These are phyloP conservation scores for Fragaria nilgerrensis DNA, from an alignment of 306 rosid species.

Conservation along the genomic window DNA sequence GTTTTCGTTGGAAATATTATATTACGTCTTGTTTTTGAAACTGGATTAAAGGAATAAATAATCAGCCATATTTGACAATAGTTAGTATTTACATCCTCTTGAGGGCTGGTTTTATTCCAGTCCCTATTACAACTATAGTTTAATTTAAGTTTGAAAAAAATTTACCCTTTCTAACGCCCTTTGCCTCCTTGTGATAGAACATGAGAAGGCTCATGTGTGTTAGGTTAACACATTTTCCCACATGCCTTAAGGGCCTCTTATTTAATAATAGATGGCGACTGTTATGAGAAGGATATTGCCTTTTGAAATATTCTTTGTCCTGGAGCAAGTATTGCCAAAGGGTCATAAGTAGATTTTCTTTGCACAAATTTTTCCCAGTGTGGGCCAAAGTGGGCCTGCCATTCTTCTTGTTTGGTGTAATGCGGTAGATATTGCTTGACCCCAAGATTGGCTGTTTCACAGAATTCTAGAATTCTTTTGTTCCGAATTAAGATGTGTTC, in stretches of 20 bases:
- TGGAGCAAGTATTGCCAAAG: slow-evolving; percentile 81
- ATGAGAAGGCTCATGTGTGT: slow-evolving; percentile 20
- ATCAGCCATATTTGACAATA: slow-evolving; percentile 27
- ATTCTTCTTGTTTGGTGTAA: slow-evolving; percentile 63
- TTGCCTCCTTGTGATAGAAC: slow-evolving; percentile 21
- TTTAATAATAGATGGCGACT: slow-evolving; percentile 11
- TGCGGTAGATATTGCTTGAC: slow-evolving; percentile 89
- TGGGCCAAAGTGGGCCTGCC: slow-evolving; percentile 90
- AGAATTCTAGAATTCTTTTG: slow-evolving; percentile 73
- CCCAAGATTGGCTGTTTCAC: slow-evolving; percentile 69
- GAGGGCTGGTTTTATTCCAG: slow-evolving; percentile 25
- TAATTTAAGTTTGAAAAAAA: slow-evolving; percentile 22
- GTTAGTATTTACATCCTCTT: slow-evolving; percentile 39
- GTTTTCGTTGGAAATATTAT: slow-evolving; percentile 2
- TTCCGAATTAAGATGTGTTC: slow-evolving; percentile 79
- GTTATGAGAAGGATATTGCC: slow-evolving; percentile 51
- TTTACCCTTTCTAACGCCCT: slow-evolving; percentile 24
- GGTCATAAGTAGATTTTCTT: slow-evolving; percentile 83
- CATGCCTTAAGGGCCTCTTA: slow-evolving; percentile 26
- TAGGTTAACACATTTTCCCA: slow-evolving; percentile 28
- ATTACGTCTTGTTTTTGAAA: slow-evolving; percentile 17
- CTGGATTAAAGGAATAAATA: slow-evolving; percentile 25
- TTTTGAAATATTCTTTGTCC: slow-evolving; percentile 86
- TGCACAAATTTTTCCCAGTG: slow-evolving; percentile 66
- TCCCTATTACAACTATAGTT: slow-evolving; percentile 24